Evolutionary conservation across 2,329 filamentous ascomycete genomes (phyloP).

Genomic region (Truncatella angustata): DNA sequence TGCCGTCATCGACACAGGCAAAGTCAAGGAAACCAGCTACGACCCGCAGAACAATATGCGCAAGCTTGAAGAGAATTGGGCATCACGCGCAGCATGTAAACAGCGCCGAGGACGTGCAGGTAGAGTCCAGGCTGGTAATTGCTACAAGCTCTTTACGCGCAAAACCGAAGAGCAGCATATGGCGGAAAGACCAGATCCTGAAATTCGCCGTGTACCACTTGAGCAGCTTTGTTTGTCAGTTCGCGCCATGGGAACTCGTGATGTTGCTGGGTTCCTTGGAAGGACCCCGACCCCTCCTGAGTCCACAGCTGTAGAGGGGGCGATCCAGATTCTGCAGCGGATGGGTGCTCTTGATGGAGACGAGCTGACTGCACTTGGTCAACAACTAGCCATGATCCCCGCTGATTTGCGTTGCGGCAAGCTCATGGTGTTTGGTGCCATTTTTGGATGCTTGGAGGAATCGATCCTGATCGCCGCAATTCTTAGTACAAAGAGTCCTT

Average conservation of each 20-base stretch:
- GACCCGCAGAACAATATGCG: constrained; percentile 92
- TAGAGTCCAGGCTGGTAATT: constrained; percentile 84
- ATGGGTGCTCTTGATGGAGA: constrained; percentile 89
- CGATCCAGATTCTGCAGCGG: constrained; percentile 71
- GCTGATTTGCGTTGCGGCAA: constrained; percentile 92
- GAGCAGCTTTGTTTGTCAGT: constrained; percentile 95
- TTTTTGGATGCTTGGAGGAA: constrained; percentile 88
- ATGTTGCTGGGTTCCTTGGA: constrained; percentile 78
- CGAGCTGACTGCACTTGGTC: constrained; percentile 85
- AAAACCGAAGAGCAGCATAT: constrained; percentile 85
- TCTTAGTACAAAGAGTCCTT: constrained; percentile 84
- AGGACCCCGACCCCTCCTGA: constrained; percentile 89
- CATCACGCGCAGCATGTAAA: constrained; percentile 89
- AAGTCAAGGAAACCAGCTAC: constrained; percentile 95
- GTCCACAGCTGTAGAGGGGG: constrained; percentile 79
- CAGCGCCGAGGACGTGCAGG: constrained; percentile 91
- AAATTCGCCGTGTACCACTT: constrained; percentile 87
- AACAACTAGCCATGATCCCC: constrained; percentile 92
- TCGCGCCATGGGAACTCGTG: constrained; percentile 86
- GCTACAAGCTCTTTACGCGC: constrained; percentile 92
- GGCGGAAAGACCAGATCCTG: constrained; percentile 84
- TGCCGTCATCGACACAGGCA: constrained; percentile 90
- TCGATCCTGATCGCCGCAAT: constrained; percentile 88
- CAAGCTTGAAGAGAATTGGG: constrained; percentile 92
- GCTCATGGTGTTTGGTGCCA: constrained; percentile 90